These are phyloP conservation scores for Zasmidium angulare DNA, from an alignment of 2,329 filamentous ascomycete species.

Conservation along the genomic window DNA sequence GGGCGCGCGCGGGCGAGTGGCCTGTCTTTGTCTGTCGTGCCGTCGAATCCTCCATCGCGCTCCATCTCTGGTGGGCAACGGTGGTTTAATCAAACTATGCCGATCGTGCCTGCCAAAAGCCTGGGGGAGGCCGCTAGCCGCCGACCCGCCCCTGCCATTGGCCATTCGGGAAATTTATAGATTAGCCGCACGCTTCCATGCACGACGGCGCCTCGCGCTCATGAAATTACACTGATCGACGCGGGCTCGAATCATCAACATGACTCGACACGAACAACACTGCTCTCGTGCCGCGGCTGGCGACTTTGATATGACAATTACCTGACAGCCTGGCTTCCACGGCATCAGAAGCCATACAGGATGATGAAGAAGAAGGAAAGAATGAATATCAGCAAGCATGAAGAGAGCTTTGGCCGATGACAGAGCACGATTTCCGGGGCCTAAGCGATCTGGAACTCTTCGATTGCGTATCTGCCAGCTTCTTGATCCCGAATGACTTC, in stretches of 20 bases:
- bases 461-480: neutral
- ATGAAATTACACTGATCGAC: neutral
- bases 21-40: conserved; percentile 1
- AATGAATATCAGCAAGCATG: no score
- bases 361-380: neutral
- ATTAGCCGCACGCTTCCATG: neutral
- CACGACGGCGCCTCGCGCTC: neutral
- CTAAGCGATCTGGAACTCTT: neutral
- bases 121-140: neutral
- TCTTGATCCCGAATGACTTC: neutral
- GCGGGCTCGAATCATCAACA: neutral
- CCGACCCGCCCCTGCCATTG: neutral
- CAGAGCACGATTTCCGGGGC: neutral
- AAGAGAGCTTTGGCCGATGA: no score
- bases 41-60: neutral
- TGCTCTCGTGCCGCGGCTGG: neutral
- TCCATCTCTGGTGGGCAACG: neutral
- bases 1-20: neutral
- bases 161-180: neutral
- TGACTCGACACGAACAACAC: neutral
- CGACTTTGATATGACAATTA: neutral
- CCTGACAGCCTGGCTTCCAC: neutral
- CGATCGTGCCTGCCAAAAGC: neutral
- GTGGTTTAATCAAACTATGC: neutral
- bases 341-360: neutral